Conservation (phyloP, 495 filamentous ascomycete genomes). For the Lasiosphaeria miniovina region DNA sequence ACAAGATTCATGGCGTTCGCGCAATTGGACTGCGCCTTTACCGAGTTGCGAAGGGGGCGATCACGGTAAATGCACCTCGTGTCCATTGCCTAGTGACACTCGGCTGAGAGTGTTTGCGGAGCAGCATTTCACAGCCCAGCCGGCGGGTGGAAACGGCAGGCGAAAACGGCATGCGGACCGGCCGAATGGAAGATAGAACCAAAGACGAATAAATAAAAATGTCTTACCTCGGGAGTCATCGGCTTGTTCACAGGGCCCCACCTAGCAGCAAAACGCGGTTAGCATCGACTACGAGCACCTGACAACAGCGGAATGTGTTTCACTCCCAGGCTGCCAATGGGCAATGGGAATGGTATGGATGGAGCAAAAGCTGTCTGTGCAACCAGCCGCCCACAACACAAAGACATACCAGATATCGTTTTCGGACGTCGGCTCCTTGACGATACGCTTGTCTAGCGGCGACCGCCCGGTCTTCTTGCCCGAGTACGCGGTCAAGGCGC, state of each 20-base stretch:
- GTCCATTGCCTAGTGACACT: constrained; percentile 1
- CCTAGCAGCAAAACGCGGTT: constrained; percentile 25
- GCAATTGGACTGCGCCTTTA: too few relatives aligned
- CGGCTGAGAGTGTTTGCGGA: too few relatives aligned
- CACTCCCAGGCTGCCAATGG: neutral
- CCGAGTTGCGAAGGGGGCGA: too few relatives aligned
- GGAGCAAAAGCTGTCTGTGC: neutral
- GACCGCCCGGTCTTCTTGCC: constrained; percentile 97
- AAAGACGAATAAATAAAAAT: constrained; percentile 9
- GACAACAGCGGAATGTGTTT: constrained; percentile 6
- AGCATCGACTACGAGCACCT: constrained; percentile 1
- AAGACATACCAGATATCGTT: constrained; percentile 90
- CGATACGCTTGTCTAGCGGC: constrained; percentile 93
- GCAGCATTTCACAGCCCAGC: neutral
- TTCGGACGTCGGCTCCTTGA: constrained; percentile 85
- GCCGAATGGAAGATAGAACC: constrained; percentile 6
- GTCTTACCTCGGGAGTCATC: constrained; percentile 92
- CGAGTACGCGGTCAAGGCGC: constrained; percentile 94
- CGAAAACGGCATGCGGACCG: neutral
- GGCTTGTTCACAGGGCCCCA: constrained; percentile 92
- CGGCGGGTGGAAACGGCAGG: constrained; percentile 7
- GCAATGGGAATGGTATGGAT: constrained; percentile 1
- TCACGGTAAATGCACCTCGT: constrained; percentile 1
- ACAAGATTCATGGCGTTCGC: too few relatives aligned
- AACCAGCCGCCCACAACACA: neutral